Evolutionary conservation across 2,329 filamentous ascomycete genomes (phyloP).

Genomic region (Microascus cirrosus): DNA sequence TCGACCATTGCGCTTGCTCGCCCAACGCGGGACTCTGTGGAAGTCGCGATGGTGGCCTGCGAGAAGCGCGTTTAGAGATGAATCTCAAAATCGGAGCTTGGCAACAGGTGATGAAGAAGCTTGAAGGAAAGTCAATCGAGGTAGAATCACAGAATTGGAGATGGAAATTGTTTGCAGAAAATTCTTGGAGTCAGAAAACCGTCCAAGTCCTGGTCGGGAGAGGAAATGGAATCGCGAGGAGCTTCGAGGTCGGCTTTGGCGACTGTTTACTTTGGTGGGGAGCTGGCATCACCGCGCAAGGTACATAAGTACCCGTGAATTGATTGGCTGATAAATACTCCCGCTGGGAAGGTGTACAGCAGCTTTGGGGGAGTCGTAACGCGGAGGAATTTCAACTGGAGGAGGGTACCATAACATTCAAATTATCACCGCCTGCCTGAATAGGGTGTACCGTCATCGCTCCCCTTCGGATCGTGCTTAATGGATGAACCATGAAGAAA

Average conservation of each 20-base stretch:
- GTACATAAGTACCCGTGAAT: not conserved
- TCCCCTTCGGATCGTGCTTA: not conserved
- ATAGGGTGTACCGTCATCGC: not conserved
- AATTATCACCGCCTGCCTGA: not conserved
- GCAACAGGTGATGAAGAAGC: not conserved
- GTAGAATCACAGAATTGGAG: not conserved
- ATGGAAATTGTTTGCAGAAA: no score
- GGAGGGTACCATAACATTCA: not conserved
- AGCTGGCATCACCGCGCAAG: not conserved
- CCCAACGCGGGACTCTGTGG: not conserved
- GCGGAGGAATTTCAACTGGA: no score
- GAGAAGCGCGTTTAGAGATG: not conserved
- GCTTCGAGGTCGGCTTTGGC: not conserved
- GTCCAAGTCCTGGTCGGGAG: not conserved
- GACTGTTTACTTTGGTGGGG: not conserved
- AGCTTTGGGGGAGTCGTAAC: no score
- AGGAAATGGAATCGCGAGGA: not conserved
- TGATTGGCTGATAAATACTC: not conserved
- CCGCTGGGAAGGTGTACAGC: no score
- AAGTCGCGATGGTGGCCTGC: not conserved
- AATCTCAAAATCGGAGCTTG: not conserved
- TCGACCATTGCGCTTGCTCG: not conserved
- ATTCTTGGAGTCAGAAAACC: not conserved
- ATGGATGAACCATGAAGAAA: not conserved
- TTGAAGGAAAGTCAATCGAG: not conserved